These are phyloP conservation scores for Ceratocystiopsis minuta DNA, from an alignment of 2,329 filamentous ascomycete species.

Conservation along the genomic window DNA sequence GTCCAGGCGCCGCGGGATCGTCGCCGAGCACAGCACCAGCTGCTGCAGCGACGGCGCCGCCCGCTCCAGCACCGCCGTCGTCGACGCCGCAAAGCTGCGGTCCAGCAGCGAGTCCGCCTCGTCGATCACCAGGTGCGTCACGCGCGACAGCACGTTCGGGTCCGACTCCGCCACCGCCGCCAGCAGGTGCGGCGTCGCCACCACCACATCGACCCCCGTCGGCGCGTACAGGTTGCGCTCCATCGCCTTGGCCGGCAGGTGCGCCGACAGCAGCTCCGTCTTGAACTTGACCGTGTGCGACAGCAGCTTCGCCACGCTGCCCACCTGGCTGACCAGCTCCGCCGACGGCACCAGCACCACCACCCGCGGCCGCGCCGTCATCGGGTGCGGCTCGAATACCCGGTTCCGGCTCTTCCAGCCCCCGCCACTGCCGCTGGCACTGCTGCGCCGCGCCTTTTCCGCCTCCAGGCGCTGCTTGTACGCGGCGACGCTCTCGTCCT, in stretches of 20 bases:
- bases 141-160: constrained; percentile 81
- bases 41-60: constrained; percentile 67
- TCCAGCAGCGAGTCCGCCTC: constrained; percentile 95
- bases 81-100: constrained; percentile 74
- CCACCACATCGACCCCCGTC: constrained; percentile 64
- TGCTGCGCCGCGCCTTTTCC: constrained; percentile 36
- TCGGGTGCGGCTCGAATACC: constrained; percentile 47
- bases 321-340: constrained; percentile 80
- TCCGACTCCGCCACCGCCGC: constrained; percentile 75
- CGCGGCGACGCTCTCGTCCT: constrained; percentile 38
- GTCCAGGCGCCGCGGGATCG: constrained; percentile 81
- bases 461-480: constrained; percentile 37
- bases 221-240: constrained; percentile 68
- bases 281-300: constrained; percentile 79
- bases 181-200: constrained; percentile 79
- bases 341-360: constrained; percentile 83
- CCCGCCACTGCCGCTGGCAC: constrained; percentile 22
- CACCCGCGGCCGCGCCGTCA: constrained; percentile 60
- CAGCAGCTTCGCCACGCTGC: constrained; percentile 59
- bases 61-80: constrained; percentile 66
- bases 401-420: no score
- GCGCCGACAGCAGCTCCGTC: constrained; percentile 64
- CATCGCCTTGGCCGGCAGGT: constrained; percentile 60
- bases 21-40: constrained; percentile 85
- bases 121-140: constrained; percentile 76